Conservation (phyloP, 140 eudicot species). For the Anethum foeniculum region DNA sequence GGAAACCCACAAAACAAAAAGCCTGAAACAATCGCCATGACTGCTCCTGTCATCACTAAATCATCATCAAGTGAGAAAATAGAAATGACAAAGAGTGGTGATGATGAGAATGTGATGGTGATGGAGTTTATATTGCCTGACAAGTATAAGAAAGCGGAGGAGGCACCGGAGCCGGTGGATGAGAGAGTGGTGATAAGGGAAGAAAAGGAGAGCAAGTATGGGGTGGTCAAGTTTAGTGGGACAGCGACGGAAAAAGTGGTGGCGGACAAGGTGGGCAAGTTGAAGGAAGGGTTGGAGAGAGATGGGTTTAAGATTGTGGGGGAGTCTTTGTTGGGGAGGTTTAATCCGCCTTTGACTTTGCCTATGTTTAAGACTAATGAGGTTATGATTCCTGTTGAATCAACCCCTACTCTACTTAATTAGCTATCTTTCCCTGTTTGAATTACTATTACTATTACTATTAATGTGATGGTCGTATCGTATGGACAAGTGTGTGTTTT, state of each 20-base stretch:
- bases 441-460: too few relatives aligned
- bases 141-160: constrained; percentile 56
- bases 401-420: too few relatives aligned
- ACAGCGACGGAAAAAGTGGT: constrained; percentile 53
- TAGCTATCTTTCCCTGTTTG: too few relatives aligned
- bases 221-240: constrained; percentile 77
- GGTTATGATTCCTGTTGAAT: constrained; percentile 42
- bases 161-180: constrained; percentile 80
- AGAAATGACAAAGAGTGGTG: constrained; percentile 37
- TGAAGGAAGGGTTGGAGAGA: constrained; percentile 53
- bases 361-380: constrained; percentile 79
- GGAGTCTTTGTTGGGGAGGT: constrained; percentile 61
- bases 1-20: constrained; percentile 67
- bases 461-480: too few relatives aligned
- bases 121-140: constrained; percentile 68
- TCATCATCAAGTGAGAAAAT: constrained; percentile 21
- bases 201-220: constrained; percentile 68
- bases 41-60: constrained; percentile 53
- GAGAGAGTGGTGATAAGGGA: constrained; percentile 93
- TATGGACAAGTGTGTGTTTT: too few relatives aligned
- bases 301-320: constrained; percentile 65
- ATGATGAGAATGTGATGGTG: constrained; percentile 25
- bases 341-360: constrained; percentile 87
- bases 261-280: constrained; percentile 47
- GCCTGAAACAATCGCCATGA: constrained; percentile 58